Conservation (phyloP, 2,329 filamentous ascomycete species). For the Penicillium griseofulvum region DNA sequence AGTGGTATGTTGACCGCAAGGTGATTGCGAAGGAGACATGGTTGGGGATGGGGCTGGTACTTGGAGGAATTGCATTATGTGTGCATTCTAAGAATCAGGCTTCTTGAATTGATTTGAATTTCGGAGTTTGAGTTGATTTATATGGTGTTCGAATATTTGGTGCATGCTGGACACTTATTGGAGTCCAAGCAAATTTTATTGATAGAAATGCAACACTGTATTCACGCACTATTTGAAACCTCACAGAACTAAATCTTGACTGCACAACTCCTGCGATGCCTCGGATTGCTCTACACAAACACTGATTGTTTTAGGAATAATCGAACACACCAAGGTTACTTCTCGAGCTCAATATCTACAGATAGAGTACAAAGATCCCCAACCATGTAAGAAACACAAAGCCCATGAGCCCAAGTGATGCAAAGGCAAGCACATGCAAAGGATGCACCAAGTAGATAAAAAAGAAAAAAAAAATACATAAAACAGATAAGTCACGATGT, state of each 20-base stretch:
- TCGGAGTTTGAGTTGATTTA: background rate
- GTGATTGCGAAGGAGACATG: conserved; percentile 83
- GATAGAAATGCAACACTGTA: background rate
- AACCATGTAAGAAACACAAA: background rate
- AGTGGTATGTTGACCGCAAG: conserved; percentile 93
- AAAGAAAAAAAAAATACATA: background rate
- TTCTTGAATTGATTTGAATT: conserved; percentile 1
- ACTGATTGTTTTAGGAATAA: background rate
- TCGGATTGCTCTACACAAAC: background rate
- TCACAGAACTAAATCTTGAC: no score
- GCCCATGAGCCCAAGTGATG: background rate
- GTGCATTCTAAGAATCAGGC: conserved; percentile 57
- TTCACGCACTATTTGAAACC: background rate
- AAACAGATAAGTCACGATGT: conserved; percentile 5
- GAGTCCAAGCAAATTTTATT: background rate
- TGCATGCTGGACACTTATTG: background rate
- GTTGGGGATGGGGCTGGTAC: conserved; percentile 75
- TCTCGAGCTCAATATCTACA: conserved; percentile 4
- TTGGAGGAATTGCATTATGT: conserved; percentile 78
- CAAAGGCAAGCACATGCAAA: conserved; percentile 8
- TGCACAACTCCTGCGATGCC: no score
- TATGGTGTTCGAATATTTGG: background rate
- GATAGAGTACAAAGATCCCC: conserved; percentile 1
- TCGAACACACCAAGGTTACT: background rate
- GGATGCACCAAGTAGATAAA: background rate